Conservation (phyloP, 2,329 filamentous ascomycete species). For the Fusarium transvaalense region DNA sequence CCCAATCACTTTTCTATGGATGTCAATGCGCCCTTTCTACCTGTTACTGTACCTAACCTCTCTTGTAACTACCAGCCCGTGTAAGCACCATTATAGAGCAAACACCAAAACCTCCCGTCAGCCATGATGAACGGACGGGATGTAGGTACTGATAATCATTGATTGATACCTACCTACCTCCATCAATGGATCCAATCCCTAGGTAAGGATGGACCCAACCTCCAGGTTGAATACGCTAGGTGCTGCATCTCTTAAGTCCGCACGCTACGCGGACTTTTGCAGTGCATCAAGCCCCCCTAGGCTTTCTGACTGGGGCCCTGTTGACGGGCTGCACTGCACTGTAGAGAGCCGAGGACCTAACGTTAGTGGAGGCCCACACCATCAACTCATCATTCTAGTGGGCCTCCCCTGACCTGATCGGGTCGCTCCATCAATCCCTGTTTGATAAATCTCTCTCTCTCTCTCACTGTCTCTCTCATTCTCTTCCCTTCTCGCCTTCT, state of each 20-base stretch:
- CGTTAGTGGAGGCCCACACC: slow-evolving; percentile 5
- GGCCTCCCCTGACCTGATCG: slow-evolving; percentile 15
- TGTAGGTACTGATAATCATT: slow-evolving; percentile 10
- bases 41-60: not conserved
- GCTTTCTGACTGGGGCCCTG: not conserved
- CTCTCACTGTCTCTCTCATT: not conserved
- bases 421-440: slow-evolving; percentile 40
- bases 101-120: slow-evolving; percentile 35
- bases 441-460: not conserved
- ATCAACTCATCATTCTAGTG: slow-evolving; percentile 27
- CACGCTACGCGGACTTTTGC: slow-evolving; percentile 12
- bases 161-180: not conserved
- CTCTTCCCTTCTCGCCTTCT: slow-evolving; percentile 49
- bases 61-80: slow-evolving; percentile 17
- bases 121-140: too few species aligned
- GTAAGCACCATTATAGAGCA: slow-evolving; percentile 35
- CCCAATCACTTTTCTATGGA: slow-evolving; percentile 17
- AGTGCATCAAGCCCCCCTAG: slow-evolving; percentile 3
- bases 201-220: too few species aligned
- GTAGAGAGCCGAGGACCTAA: not conserved
- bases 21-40: not conserved
- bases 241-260: slow-evolving; percentile 4
- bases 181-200: not conserved
- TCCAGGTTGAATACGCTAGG: not conserved
- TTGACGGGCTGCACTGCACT: not conserved